Percentiles rank a stretch among this genome's conserved stretches.
phyloP scores from a whole-genome alignment of 2,329 filamentous ascomycete genomes.

The Diplodia intermedia region DNA sequence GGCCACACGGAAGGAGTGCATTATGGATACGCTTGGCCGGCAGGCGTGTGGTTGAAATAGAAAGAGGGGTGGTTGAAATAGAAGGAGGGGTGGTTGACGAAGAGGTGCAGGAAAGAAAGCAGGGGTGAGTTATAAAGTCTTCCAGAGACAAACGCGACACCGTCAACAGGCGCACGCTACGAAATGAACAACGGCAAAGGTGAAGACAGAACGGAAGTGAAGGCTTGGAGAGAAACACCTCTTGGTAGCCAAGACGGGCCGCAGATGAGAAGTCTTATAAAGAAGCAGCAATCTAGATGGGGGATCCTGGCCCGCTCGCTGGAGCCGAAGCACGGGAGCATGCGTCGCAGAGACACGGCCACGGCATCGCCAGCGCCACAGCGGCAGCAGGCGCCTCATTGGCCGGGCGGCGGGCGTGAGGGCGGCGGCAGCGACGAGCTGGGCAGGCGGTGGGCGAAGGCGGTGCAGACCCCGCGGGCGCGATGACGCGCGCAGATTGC shows the following conservation, averaged over 20 bases:
- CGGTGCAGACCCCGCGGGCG: constrained; percentile 4
- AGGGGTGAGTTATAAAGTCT: constrained; percentile 14
- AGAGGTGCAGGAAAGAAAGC: constrained; percentile 1
- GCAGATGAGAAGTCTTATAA: constrained; percentile 21
- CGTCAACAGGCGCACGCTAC: constrained; percentile 11
- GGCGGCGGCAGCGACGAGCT: background rate
- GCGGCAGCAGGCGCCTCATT: constrained; percentile 21
- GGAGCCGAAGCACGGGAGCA: constrained; percentile 10
- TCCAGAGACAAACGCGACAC: constrained; percentile 27
- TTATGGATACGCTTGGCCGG: constrained; percentile 37
- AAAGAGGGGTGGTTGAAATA: background rate
- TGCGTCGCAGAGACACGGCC: constrained; percentile 1
- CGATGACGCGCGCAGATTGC: constrained; percentile 26
- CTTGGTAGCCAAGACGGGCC: constrained; percentile 27
- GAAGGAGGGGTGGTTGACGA: background rate
- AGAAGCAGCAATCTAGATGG: background rate
- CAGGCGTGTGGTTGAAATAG: constrained; percentile 13
- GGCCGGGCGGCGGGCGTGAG: constrained; percentile 7
- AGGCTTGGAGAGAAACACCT: constrained; percentile 25
- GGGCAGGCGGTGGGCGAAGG: constrained; percentile 16
- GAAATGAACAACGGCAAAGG: constrained; percentile 20
- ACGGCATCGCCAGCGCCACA: constrained; percentile 5
- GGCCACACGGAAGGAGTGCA: constrained; percentile 45
- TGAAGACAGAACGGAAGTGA: constrained; percentile 15
- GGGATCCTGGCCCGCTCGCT: constrained; percentile 1